A percentile compares a stretch with the other conserved stretches of the same genome.
phyloP scores from a whole-genome alignment of 2,329 filamentous ascomycete genomes.

The Orbilia blumenaviensis region DNA sequence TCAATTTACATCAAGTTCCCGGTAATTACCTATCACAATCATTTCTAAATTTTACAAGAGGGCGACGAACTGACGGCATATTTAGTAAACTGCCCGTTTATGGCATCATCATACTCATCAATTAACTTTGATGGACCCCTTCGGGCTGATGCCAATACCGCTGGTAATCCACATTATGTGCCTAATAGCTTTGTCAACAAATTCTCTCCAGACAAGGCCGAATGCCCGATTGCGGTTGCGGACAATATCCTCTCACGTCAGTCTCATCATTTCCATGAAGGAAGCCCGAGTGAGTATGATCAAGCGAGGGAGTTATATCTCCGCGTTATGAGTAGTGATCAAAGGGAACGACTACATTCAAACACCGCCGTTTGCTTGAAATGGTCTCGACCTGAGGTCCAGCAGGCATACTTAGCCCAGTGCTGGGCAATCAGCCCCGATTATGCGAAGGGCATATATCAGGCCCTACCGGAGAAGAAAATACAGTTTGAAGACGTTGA shows the following conservation, averaged over 20 bases:
- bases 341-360: constrained; percentile 63
- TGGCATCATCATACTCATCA: constrained; percentile 63
- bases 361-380: constrained; percentile 65
- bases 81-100: constrained; percentile 62
- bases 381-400: constrained; percentile 63
- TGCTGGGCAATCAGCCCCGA: constrained; percentile 65
- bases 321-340: constrained; percentile 64
- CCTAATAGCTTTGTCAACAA: constrained; percentile 67
- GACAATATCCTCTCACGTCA: constrained; percentile 66
- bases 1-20: constrained; percentile 66
- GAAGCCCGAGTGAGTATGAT: constrained; percentile 66
- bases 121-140: constrained; percentile 66
- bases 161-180: constrained; percentile 65
- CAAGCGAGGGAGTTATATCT: constrained; percentile 66
- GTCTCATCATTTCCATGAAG: constrained; percentile 68
- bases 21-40: no score
- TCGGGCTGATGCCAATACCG: constrained; percentile 64
- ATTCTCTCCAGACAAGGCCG: constrained; percentile 66
- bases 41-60: no score
- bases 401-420: constrained; percentile 67
- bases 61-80: background rate
- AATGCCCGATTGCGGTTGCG: constrained; percentile 65
- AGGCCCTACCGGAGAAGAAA: constrained; percentile 62
- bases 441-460: constrained; percentile 65
- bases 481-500: constrained; percentile 65